phyloP scores from a whole-genome alignment of 78 protist species.

The Pigoraptor vietnamica region DNA sequence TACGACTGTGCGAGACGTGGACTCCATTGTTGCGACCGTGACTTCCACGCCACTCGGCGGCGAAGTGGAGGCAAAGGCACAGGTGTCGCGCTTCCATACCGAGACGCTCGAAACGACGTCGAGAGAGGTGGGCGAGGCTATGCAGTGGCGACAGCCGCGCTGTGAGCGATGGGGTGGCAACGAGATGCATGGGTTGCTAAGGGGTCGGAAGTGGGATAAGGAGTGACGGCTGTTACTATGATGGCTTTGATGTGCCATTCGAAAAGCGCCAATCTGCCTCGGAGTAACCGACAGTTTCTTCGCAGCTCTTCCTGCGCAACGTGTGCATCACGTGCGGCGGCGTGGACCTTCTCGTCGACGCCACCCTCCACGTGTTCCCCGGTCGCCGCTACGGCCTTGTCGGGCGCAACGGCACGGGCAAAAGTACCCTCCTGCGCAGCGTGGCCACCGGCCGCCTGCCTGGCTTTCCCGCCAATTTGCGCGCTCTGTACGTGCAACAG shows the following conservation, averaged over 20 bases:
- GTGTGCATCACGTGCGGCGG: slow-evolving; percentile 9
- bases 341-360: background rate
- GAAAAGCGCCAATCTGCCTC: no score
- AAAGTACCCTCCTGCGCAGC: slow-evolving; percentile 81
- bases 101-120: background rate
- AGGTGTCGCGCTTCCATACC: background rate
- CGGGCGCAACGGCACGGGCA: slow-evolving; percentile 83
- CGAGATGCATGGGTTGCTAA: no score
- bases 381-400: slow-evolving; percentile 63
- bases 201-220: no score
- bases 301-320: background rate
- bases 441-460: slow-evolving; percentile 28
- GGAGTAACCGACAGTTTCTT: no score
- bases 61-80: background rate
- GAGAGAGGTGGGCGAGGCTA: background rate
- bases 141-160: no score
- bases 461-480: background rate
- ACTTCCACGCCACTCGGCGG: no score
- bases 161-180: no score
- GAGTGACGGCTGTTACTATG: no score
- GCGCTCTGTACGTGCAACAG: slow-evolving; percentile 2
- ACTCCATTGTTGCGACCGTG: no score
- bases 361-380: background rate
- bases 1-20: no score
- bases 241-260: no score